Evolutionary conservation across 1,139 yeast genomes (phyloP), one percentile per base, ranked within the genome.

Genomic region (Saccharomycopsis hybrid): DNA sequence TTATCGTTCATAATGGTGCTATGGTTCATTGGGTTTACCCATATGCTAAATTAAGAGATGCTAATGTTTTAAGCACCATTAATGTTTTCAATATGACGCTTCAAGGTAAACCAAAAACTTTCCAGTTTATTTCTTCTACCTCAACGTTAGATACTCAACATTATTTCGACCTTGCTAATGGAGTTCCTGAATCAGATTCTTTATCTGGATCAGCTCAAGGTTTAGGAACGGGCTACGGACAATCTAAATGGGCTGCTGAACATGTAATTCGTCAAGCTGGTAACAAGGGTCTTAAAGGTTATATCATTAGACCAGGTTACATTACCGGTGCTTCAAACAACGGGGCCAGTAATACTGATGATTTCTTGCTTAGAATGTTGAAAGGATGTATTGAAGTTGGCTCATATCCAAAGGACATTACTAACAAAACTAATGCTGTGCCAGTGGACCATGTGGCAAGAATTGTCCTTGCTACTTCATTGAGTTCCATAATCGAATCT

Each of bases 11-110:
- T 67, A 94, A 94, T 61, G 98, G 97, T 70, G 99, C 98, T 3
- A 74, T 90, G 56, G 99, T 94, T 41, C 98, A 94, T 67, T 94
- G 99, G 99, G 96, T 90, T 2, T 92, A 86, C 65, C 98, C 97
- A 42, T 94, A 94, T 67, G 71, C 85, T 48, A 87, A 85, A 60
- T 73, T 94, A 59, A 80, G 97, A 60, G 96, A 88, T 55, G 95
- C 98, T 39, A 94, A 94, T 63, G 98, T 94, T 37, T 70, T 90
- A 55, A 82, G 96, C 47, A 85, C 97, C 0, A 70, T 90, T 55
- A 86, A 90, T 60, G 89, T 89, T 8, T 71, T 94, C 77, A 82
- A 82, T 60, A 68, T 94, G 62, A 87, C 95, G 60, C 77, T 74
- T 3, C 68, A 77, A 28, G 97, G 97, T 43, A 89, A 85, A 65